A percentile compares a stretch with the other conserved stretches of the same genome.
phyloP scores from a whole-genome alignment of 2,329 filamentous ascomycete genomes.

The Monilinia fructigena region DNA sequence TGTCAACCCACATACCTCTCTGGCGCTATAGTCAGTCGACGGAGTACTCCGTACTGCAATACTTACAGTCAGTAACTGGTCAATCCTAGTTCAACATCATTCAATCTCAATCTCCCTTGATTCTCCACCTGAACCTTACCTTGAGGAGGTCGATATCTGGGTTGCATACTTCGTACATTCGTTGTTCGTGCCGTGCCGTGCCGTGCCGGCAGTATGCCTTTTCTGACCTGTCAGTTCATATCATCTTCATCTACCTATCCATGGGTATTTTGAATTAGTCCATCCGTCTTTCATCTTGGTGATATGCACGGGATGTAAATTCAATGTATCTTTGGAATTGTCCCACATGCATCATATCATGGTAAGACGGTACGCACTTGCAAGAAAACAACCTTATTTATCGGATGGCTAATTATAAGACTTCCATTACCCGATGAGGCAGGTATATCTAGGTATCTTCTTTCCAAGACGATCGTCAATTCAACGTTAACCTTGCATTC shows the following conservation, averaged over 20 bases:
- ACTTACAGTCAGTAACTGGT: too few species aligned
- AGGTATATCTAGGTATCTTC: neutral
- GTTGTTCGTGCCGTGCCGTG: neutral
- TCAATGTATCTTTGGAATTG: neutral
- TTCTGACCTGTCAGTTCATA: neutral
- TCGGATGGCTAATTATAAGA: neutral
- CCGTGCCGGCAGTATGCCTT: neutral
- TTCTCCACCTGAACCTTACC: neutral
- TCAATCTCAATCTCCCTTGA: neutral
- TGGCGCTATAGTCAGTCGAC: too few species aligned
- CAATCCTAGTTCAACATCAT: neutral
- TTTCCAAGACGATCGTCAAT: slow-evolving; percentile 1
- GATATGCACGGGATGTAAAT: neutral
- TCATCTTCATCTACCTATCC: neutral
- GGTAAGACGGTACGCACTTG: neutral
- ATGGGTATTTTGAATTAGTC: too few species aligned
- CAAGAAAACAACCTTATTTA: slow-evolving; percentile 13
- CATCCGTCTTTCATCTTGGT: too few species aligned
- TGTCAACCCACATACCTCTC: neutral
- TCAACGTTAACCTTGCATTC: neutral
- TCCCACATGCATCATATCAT: neutral
- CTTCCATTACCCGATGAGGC: neutral
- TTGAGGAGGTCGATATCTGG: neutral
- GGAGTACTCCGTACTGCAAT: too few species aligned
- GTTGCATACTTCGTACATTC: neutral